Base-by-base conservation (phyloP, 805 yeast genomes). In the Cyberlindnera sargentensis region DNA sequence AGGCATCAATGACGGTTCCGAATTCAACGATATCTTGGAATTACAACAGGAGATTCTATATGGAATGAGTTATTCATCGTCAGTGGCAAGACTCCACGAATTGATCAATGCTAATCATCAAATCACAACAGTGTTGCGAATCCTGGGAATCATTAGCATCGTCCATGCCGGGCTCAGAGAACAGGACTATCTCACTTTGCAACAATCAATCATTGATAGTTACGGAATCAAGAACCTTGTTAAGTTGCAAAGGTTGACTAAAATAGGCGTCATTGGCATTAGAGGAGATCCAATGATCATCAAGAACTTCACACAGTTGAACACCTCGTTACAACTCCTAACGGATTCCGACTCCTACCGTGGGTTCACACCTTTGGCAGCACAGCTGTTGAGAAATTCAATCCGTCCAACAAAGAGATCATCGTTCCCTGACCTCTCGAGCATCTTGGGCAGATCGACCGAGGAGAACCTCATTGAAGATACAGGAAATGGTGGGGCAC, bases 321-420 rank as follows among this genome's bases (percentile, higher is more conserved):
- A 61, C 49, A 30, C 45, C 10, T 31, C 51, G 11, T 31, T 66
- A 28, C 44, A 59, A 46, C 57, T 77, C 52, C 66, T 75, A 61
- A 77, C 86, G 29, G 35, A 10, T 10, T 7, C 35, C 11, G 23
- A 15, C 10, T 25, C 36, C 1, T 78, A 84, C 47, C 84, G 96
- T 5, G 93, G 95, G 1, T 84, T 78, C 29, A 84, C 88, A 0
- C 98, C 99, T 3, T 60, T 91, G 4, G 65, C 78, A 2, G 71
- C 80, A 4, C 70, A 97, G 47, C 54, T 89, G 9, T 72, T 86
- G 3, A 89, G 90, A 62, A 64, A 79, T 23, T 69, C 84, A n/a
- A 78, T 81, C 50, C 74, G 72, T 40, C 60, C 31, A 55, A 64
- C 41, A 36, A 45, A 37, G 15, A 44, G 54, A 37, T 52, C 62